A percentile compares a stretch with the other conserved stretches of the same genome.
These are phyloP conservation scores for Carex cristatella DNA, from an alignment of 176 grass and related monocot species.

Conservation along the genomic window DNA sequence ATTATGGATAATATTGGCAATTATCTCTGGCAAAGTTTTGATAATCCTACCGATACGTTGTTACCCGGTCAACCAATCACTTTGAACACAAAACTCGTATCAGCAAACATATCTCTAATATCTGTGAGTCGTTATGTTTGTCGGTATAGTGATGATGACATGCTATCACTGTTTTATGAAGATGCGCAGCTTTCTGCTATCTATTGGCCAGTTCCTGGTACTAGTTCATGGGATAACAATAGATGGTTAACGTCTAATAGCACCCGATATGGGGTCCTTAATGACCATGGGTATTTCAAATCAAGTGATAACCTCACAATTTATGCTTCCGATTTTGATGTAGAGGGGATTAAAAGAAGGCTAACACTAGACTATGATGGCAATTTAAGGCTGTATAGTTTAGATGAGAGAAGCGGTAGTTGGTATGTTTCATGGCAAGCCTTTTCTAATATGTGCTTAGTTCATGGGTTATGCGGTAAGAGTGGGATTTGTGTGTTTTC, in stretches of 20 bases:
- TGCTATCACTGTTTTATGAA: slow-evolving; percentile 54
- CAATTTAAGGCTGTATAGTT: slow-evolving; percentile 62
- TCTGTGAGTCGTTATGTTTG: slow-evolving; percentile 38
- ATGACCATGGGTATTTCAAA: slow-evolving; percentile 37
- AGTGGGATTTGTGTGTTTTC: slow-evolving; percentile 51
- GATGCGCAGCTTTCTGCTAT: slow-evolving; percentile 40
- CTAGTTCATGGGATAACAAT: slow-evolving; percentile 32
- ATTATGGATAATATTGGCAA: slow-evolving; percentile 25
- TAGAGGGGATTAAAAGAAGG: slow-evolving; percentile 22
- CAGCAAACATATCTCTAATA: slow-evolving; percentile 15
- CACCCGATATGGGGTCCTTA: slow-evolving; percentile 32
- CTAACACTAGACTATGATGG: slow-evolving; percentile 61
- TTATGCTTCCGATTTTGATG: slow-evolving; percentile 33
- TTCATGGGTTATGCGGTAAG: slow-evolving; percentile 50
- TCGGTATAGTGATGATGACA: slow-evolving; percentile 48
- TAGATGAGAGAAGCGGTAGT: neutral
- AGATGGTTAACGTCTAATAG: slow-evolving; percentile 45
- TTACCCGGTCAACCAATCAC: slow-evolving; percentile 40
- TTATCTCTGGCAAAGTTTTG: slow-evolving; percentile 55
- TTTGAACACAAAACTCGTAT: slow-evolving; percentile 21
- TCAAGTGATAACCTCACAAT: slow-evolving; percentile 46
- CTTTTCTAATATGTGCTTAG: slow-evolving; percentile 29
- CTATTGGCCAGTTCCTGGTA: slow-evolving; percentile 53
- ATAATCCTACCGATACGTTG: slow-evolving; percentile 51
- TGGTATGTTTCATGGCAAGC: slow-evolving; percentile 45